Evolutionary conservation across 192 early-diverging fungal genomes (phyloP).

Genomic region (Backusella luteola): DNA sequence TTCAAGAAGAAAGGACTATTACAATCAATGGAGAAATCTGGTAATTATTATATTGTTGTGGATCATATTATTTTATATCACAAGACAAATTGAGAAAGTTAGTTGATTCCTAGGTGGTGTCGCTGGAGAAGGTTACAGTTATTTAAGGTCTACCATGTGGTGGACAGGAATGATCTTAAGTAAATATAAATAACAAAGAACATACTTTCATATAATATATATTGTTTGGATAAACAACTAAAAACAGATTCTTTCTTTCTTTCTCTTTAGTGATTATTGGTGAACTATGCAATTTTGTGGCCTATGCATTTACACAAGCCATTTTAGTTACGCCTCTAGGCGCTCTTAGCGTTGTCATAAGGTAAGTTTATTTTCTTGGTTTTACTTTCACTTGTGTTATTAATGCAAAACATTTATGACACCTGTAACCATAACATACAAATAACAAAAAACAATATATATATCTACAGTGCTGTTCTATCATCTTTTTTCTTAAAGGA

Average conservation of each 20-base stretch:
- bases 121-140: conserved; percentile 56
- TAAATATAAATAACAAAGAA: conserved; percentile 12
- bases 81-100: conserved; percentile 9
- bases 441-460: background rate
- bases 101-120: conserved; percentile 30
- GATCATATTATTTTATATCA: background rate
- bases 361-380: conserved; percentile 32
- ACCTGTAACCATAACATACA: no score
- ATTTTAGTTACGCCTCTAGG: conserved; percentile 95
- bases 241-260: background rate
- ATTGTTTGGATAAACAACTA: background rate
- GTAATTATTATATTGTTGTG: conserved; percentile 4
- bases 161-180: conserved; percentile 63
- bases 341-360: conserved; percentile 87
- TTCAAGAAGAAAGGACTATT: conserved; percentile 94
- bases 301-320: conserved; percentile 97
- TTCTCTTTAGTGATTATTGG: conserved; percentile 82
- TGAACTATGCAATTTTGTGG: conserved; percentile 93
- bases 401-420: background rate
- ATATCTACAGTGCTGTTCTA: conserved; percentile 62
- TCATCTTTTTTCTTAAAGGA: conserved; percentile 90
- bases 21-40: conserved; percentile 64
- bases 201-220: conserved; percentile 5
- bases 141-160: conserved; percentile 54
- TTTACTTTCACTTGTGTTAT: background rate